Base-by-base conservation (phyloP, 805 yeast genomes). In the Spathaspora hagerdaliae region DNA sequence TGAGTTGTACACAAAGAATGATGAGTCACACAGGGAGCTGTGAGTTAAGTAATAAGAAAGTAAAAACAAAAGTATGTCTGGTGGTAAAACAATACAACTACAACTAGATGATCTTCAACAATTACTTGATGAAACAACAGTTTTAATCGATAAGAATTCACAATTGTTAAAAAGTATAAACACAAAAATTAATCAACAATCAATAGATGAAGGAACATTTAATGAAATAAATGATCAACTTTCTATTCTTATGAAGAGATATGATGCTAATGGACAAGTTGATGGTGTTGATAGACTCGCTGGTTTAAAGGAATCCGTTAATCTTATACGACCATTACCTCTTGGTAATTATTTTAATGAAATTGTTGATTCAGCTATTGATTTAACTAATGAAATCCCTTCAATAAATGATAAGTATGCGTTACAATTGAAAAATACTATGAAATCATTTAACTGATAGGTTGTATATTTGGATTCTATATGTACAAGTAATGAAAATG, bases 41-140 rank as follows among this genome's bases (percentile, higher is more conserved):
- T 19, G 24, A 19, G 24, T 5, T n/a, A 5, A 19, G 24, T 19
- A 19, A 19, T 19, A 5, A 19, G 24, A 19, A 5, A 19, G 24
- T 5, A 19, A 19, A 19, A 19, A 19, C 24, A 19, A 19, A 19
- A 5, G 2, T 3, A 19, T 19, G 24, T 19, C 24, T 19, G 24
- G 24, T 19, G 24, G 24, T 19, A 19, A 19, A 43, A 34, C 32
- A 24, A 12, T 43, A 7, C 36, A 44, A 15, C 27, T 36, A 7
- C 53, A 52, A 31, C 36, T 54, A 15, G 33, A 46, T 7, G 51
- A 52, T 39, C 43, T 54, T 32, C 43, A 43, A 34, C 39, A 27
- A 31, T 37, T 52, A n/a, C 41, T 52, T 9, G 27, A 36, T 15
- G 48, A 51, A 24, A 49, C 46, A 33, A 48, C 45, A 27, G 31